A percentile compares a stretch with the other conserved stretches of the same genome.
Conservation (phyloP, 2,329 filamentous ascomycete genomes). For the Aspergillus hortae region DNA sequence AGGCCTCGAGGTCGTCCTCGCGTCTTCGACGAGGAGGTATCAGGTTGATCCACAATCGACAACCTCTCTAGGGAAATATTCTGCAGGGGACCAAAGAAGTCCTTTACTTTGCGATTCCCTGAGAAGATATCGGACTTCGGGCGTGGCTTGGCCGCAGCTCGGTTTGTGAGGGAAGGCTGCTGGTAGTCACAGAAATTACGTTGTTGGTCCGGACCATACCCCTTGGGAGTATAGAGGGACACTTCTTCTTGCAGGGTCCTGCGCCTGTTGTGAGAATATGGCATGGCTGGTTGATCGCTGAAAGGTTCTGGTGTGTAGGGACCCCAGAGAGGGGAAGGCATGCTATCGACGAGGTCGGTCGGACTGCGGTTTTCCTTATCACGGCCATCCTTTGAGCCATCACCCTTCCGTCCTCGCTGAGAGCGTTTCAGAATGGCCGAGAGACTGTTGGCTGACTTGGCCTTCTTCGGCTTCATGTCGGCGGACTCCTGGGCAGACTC, state of each 20-base stretch:
- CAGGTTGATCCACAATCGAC: constrained; percentile 8
- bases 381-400: constrained; percentile 51
- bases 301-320: constrained; percentile 59
- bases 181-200: constrained; percentile 57
- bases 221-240: constrained; percentile 55
- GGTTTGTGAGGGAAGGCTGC: constrained; percentile 43
- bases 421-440: constrained; percentile 71
- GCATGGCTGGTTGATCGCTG: constrained; percentile 31
- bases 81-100: constrained; percentile 27
- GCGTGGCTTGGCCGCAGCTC: constrained; percentile 41
- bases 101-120: constrained; percentile 39
- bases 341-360: constrained; percentile 41
- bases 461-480: constrained; percentile 59
- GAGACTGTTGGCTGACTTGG: constrained; percentile 81
- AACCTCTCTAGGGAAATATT: constrained; percentile 24
- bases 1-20: constrained; percentile 22
- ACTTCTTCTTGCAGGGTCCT: constrained; percentile 53
- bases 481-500: constrained; percentile 33
- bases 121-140: constrained; percentile 51
- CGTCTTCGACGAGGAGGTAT: constrained; percentile 17
- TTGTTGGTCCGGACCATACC: constrained; percentile 60
- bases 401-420: constrained; percentile 62
- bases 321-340: constrained; percentile 72
- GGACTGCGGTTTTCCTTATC: constrained; percentile 83
- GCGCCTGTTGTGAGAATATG: constrained; percentile 44